phyloP scores from a whole-genome alignment of 1,139 yeast species.

The Suhomyces wounanorum region DNA sequence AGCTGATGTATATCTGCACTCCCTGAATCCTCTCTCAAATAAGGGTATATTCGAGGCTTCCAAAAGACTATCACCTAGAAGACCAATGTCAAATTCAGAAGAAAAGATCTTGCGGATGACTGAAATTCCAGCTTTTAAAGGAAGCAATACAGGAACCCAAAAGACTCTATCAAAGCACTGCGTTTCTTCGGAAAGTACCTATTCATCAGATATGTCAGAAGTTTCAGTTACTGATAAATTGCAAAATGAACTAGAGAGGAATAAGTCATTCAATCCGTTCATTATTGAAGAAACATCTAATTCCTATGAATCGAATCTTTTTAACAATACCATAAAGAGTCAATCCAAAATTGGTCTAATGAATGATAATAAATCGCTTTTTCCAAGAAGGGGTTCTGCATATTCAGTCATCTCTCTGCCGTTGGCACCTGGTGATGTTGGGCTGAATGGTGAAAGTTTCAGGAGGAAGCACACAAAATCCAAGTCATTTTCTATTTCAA shows the following conservation, averaged over 20 bases:
- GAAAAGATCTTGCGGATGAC: conserved; percentile 31
- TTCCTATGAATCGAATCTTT: background rate
- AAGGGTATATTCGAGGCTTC: conserved; percentile 5
- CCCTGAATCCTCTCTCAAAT: background rate
- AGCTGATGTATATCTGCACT: background rate
- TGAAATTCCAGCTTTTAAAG: conserved; percentile 30
- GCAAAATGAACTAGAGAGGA: background rate
- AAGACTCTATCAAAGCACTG: background rate
- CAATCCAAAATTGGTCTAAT: background rate
- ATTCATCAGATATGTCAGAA: background rate
- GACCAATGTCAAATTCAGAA: conserved; percentile 35
- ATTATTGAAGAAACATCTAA: background rate
- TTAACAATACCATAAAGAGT: background rate
- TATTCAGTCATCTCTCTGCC: conserved; percentile 17
- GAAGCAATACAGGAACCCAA: background rate
- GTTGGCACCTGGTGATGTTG: background rate
- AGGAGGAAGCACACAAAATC: conserved; percentile 19
- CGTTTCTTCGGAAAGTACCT: background rate
- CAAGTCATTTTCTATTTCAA: conserved; percentile 20
- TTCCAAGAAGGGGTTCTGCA: conserved; percentile 15
- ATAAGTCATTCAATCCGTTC: background rate
- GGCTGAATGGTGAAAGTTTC: background rate
- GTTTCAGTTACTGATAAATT: background rate
- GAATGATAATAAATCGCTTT: background rate
- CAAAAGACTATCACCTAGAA: conserved; percentile 22